phyloP scores from a whole-genome alignment of 2,329 filamentous ascomycete species.

The Capronia coronata region DNA sequence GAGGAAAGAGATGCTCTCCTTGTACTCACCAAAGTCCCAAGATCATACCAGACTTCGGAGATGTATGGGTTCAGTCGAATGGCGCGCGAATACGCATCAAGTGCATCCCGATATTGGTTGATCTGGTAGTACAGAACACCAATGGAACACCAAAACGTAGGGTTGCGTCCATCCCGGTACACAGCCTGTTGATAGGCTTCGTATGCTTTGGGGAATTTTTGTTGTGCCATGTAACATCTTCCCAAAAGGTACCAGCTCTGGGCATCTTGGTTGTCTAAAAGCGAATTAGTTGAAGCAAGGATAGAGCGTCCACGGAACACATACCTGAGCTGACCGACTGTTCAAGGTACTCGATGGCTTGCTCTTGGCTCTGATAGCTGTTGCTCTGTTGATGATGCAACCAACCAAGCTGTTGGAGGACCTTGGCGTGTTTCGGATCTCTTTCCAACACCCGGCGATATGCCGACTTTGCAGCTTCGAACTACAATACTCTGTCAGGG shows the following conservation, averaged over 20 bases:
- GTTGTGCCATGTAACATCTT: slow-evolving; percentile 97
- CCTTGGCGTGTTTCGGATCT: slow-evolving; percentile 94
- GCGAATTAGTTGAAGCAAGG: background rate
- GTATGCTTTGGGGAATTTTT: slow-evolving; percentile 97
- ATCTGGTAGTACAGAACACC: slow-evolving; percentile 99
- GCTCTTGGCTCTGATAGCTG: slow-evolving; percentile 85
- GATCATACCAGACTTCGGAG: slow-evolving; percentile 97
- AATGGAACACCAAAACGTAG: slow-evolving; percentile 99
- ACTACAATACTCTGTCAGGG: slow-evolving; percentile 60
- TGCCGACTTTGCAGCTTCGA: slow-evolving; percentile 83
- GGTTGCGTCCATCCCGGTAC: slow-evolving; percentile 93
- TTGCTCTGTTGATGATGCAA: slow-evolving; percentile 93
- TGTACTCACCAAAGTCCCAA: slow-evolving; percentile 78
- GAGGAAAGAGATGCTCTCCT: background rate
- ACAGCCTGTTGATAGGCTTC: slow-evolving; percentile 98
- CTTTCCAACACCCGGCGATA: slow-evolving; percentile 90
- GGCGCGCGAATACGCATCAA: slow-evolving; percentile 94
- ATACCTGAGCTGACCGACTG: slow-evolving; percentile 89
- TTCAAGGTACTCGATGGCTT: slow-evolving; percentile 93
- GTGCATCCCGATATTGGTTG: slow-evolving; percentile 95
- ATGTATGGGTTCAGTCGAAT: slow-evolving; percentile 97
- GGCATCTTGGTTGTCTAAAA: slow-evolving; percentile 80
- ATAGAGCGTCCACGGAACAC: slow-evolving; percentile 32
- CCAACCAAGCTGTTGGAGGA: slow-evolving; percentile 96
- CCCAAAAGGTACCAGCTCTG: slow-evolving; percentile 98